These are phyloP conservation scores for Podospora conica DNA, from an alignment of 495 filamentous ascomycete species.

Conservation along the genomic window DNA sequence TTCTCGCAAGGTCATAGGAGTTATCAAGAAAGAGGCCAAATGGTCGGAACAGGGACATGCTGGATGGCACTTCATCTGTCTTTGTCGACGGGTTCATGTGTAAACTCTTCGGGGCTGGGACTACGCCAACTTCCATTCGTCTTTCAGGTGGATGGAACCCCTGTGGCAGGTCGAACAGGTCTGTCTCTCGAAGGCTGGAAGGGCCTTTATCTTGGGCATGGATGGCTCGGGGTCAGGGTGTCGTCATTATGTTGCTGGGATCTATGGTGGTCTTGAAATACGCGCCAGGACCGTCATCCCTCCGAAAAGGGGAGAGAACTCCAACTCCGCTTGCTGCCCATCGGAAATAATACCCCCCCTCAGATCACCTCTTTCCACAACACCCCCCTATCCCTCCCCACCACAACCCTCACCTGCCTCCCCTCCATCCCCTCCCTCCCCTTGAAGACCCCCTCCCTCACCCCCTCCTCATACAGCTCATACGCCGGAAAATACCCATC, in stretches of 20 bases:
- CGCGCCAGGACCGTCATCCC: too few relatives aligned
- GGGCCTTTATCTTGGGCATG: background rate
- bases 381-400: constrained; percentile 66
- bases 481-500: background rate
- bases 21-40: too few relatives aligned
- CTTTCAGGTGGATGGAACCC: too few relatives aligned
- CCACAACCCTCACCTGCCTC: constrained; percentile 37
- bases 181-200: background rate
- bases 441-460: constrained; percentile 15
- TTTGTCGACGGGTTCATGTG: too few relatives aligned
- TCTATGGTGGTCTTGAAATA: too few relatives aligned
- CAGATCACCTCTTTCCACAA: constrained; percentile 58
- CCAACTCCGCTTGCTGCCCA: too few relatives aligned
- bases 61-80: too few relatives aligned
- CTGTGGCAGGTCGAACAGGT: background rate
- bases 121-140: background rate
- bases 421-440: constrained; percentile 20
- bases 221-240: background rate
- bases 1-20: too few relatives aligned
- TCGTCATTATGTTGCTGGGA: too few relatives aligned
- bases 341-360: constrained; percentile 54
- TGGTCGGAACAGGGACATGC: too few relatives aligned
- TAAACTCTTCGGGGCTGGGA: too few relatives aligned
- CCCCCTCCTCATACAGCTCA: background rate
- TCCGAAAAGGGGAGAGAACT: too few relatives aligned